A percentile compares a stretch with the other conserved stretches of the same genome.
phyloP scores from a whole-genome alignment of 2,329 filamentous ascomycete genomes.

The Phaeosphaeriaceae sp. region DNA sequence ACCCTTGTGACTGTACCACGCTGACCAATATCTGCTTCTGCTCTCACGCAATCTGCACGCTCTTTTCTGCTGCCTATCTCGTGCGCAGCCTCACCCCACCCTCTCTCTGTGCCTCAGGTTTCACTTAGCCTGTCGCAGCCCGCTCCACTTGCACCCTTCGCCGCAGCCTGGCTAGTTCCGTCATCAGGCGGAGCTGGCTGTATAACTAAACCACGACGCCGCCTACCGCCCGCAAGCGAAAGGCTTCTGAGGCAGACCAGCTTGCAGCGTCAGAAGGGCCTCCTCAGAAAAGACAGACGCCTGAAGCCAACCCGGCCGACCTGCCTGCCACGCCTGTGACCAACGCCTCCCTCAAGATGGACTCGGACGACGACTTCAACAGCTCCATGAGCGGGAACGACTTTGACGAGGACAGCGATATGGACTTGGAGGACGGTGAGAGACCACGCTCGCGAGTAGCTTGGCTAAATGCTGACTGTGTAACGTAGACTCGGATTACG shows the following conservation, averaged over 20 bases:
- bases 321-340: constrained; percentile 45
- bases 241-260: constrained; percentile 46
- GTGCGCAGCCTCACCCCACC: constrained; percentile 13
- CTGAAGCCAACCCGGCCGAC: constrained; percentile 19
- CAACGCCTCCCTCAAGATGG: constrained; percentile 69
- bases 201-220: constrained; percentile 45
- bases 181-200: constrained; percentile 49
- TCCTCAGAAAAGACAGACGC: constrained; percentile 37
- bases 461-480: constrained; percentile 21
- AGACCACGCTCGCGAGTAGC: constrained; percentile 11
- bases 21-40: constrained; percentile 33
- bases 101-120: constrained; percentile 11
- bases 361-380: constrained; percentile 95
- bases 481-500: constrained; percentile 56
- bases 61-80: constrained; percentile 14
- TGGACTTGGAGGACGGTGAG: constrained; percentile 52
- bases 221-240: constrained; percentile 47
- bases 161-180: constrained; percentile 50
- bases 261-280: constrained; percentile 36
- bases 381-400: constrained; percentile 80
- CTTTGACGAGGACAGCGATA: constrained; percentile 79
- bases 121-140: constrained; percentile 9
- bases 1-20: background rate
- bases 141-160: constrained; percentile 17
- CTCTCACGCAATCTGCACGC: constrained; percentile 3